phyloP scores from a whole-genome alignment of 2,329 filamentous ascomycete species.

The Sordariomycetes sp. region DNA sequence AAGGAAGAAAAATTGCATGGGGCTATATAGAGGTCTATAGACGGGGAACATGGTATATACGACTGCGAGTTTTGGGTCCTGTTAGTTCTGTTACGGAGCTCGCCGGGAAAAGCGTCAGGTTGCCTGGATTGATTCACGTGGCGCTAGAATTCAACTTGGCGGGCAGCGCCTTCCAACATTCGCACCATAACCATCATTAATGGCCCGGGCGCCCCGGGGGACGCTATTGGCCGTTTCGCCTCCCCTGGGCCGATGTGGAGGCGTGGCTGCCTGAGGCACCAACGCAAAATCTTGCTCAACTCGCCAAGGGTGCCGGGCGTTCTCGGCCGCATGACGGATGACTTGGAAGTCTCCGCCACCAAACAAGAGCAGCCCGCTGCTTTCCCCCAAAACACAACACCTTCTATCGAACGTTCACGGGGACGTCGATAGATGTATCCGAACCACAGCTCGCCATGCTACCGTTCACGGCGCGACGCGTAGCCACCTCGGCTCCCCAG shows the following conservation, averaged over 20 bases:
- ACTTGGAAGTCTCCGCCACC: conserved; percentile 6
- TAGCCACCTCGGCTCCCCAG: conserved; percentile 31
- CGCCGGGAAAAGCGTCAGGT: too few species aligned
- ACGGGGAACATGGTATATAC: neutral
- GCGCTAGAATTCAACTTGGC: too few species aligned
- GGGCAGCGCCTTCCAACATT: too few species aligned
- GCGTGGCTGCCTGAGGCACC: conserved; percentile 7
- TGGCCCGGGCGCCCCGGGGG: neutral
- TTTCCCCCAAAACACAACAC: conserved; percentile 6
- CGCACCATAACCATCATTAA: too few species aligned
- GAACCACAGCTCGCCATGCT: conserved; percentile 25
- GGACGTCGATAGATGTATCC: conserved; percentile 1
- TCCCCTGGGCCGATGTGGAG: neutral
- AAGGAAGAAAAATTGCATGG: neutral
- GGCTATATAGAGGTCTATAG: neutral
- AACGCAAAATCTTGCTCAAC: conserved; percentile 5
- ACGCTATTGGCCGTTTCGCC: neutral
- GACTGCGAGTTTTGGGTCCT: neutral
- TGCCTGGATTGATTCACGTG: too few species aligned
- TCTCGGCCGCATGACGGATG: conserved; percentile 4
- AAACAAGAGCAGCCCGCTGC: neutral
- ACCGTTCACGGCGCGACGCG: conserved; percentile 41
- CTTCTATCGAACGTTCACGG: conserved; percentile 1
- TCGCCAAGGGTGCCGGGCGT: conserved; percentile 3
- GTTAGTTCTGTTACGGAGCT: neutral